phyloP scores from a whole-genome alignment of 2,329 filamentous ascomycete genomes.

The Xylaria digitata region DNA sequence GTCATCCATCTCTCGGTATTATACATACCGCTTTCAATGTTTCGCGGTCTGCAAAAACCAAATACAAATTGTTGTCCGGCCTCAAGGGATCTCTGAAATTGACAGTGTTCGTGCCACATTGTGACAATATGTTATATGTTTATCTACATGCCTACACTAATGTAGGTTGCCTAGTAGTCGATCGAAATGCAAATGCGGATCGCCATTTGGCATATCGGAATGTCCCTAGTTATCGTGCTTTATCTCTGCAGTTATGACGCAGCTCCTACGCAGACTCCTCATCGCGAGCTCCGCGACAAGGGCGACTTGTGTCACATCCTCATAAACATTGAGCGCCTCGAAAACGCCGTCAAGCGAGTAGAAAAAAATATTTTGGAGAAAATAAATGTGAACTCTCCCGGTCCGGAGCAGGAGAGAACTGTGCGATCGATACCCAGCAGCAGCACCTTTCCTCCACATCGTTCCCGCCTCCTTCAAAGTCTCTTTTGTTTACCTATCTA shows the following conservation, averaged over 20 bases:
- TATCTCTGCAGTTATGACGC: constrained; percentile 46
- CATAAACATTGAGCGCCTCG: constrained; percentile 38
- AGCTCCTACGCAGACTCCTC: constrained; percentile 43
- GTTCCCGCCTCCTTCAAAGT: constrained; percentile 8
- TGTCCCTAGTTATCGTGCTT: constrained; percentile 45
- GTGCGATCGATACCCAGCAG: constrained; percentile 13
- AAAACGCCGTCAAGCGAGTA: constrained; percentile 20
- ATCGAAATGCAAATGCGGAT: constrained; percentile 48
- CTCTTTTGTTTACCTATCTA: constrained; percentile 18
- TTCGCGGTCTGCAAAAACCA: constrained; percentile 4
- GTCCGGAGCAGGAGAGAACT: constrained; percentile 19
- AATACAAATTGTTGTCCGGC: constrained; percentile 9
- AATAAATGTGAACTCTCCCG: constrained; percentile 15
- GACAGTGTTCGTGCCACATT: constrained; percentile 5
- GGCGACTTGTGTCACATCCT: constrained; percentile 44
- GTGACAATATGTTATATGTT: no score
- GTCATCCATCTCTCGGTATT: constrained; percentile 3
- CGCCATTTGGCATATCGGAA: constrained; percentile 49
- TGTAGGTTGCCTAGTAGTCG: constrained; percentile 5
- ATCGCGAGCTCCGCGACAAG: constrained; percentile 34
- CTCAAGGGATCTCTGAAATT: neutral
- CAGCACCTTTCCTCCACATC: constrained; percentile 25
- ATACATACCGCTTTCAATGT: neutral
- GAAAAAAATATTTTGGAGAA: constrained; percentile 10
- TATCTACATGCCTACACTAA: no score